Evolutionary conservation across 169 alveolate genomes (phyloP).

Genomic region (Cystoisospora suis): DNA sequence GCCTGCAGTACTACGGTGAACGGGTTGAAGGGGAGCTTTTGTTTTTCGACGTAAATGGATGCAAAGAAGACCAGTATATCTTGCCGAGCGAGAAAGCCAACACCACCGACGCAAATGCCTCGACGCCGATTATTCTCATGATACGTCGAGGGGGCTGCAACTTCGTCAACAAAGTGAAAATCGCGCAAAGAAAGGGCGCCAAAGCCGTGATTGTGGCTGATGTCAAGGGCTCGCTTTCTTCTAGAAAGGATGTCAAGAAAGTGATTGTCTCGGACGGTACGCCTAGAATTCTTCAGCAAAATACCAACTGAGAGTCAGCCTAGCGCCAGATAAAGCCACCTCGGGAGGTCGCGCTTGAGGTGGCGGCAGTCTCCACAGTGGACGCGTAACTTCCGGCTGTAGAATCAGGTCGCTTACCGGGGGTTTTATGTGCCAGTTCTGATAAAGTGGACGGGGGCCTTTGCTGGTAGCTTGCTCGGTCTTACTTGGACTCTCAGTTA

Average conservation of each 20-base stretch:
- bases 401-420: too few relatives aligned
- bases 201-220: slow-evolving; percentile 47
- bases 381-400: too few relatives aligned
- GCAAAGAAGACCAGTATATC: background rate
- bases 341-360: too few relatives aligned
- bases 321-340: too few relatives aligned
- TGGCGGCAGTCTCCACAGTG: too few relatives aligned
- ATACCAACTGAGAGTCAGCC: too few relatives aligned
- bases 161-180: slow-evolving; percentile 5
- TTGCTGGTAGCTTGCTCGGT: too few relatives aligned
- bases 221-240: background rate
- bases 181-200: slow-evolving; percentile 47
- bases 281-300: background rate
- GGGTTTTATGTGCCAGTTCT: too few relatives aligned
- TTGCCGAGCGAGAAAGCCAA: background rate
- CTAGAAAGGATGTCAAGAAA: background rate
- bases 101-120: background rate
- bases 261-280: slow-evolving; percentile 40
- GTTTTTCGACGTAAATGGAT: slow-evolving; percentile 33
- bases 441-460: too few relatives aligned
- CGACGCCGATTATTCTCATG: slow-evolving; percentile 33
- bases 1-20: slow-evolving; percentile 35
- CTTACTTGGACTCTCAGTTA: too few relatives aligned
- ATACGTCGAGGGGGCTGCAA: slow-evolving; percentile 42
- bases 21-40: slow-evolving; percentile 17